A percentile compares a stretch with the other conserved stretches of the same genome.
phyloP scores from a whole-genome alignment of 805 yeast species.

The Pichia nanzhaoensis region DNA sequence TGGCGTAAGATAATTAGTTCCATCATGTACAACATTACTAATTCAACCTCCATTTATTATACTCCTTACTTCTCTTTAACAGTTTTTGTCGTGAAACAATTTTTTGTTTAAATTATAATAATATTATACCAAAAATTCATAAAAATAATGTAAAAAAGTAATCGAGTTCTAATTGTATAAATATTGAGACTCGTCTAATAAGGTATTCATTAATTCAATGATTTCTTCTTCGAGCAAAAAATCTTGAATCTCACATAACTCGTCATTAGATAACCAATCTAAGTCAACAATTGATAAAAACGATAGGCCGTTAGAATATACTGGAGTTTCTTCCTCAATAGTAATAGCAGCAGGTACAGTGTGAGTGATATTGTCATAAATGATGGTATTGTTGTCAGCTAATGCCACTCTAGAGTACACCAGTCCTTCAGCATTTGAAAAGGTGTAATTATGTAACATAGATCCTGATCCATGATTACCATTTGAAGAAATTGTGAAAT shows the following conservation, averaged over 20 bases:
- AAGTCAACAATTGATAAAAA: not conserved
- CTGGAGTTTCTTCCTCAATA: too few species aligned
- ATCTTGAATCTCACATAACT: not conserved
- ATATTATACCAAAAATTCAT: too few species aligned
- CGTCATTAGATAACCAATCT: conserved; percentile 4
- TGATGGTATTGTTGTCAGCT: conserved; percentile 27
- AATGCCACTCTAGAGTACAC: conserved; percentile 28
- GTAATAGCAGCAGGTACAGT: conserved; percentile 1
- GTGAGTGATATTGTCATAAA: conserved; percentile 23
- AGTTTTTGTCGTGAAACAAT: too few species aligned
- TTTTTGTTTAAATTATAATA: too few species aligned
- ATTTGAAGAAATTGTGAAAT: conserved; percentile 34
- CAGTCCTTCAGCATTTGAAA: conserved; percentile 19
- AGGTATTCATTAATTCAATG: not conserved
- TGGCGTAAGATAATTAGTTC: too few species aligned
- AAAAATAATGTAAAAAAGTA: not conserved
- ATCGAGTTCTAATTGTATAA: not conserved
- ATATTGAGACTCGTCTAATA: not conserved
- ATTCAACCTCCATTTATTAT: too few species aligned
- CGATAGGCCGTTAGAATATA: not conserved
- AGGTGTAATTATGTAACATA: conserved; percentile 29
- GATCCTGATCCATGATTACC: conserved; percentile 44
- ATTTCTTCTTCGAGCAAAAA: conserved; percentile 3
- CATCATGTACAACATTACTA: too few species aligned
- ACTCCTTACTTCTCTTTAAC: too few species aligned